Evolutionary conservation across 2,329 filamentous ascomycete genomes (phyloP).

Genomic region (Dryadomyces quercivorus): DNA sequence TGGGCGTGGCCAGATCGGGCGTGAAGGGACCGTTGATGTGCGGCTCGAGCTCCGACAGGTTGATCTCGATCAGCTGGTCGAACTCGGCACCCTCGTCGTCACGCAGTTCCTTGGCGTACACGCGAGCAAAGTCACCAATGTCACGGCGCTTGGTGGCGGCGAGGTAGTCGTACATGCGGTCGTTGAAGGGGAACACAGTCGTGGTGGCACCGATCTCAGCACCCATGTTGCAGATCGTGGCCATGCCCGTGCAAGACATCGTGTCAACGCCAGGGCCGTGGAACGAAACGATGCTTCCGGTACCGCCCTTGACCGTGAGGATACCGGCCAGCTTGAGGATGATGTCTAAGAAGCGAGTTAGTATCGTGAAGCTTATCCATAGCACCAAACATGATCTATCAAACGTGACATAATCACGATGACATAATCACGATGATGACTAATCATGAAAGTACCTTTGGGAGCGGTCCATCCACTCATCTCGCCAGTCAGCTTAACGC

Average conservation of each 20-base stretch:
- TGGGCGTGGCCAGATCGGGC: slow-evolving; percentile 91
- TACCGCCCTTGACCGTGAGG: slow-evolving; percentile 86
- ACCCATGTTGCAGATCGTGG: slow-evolving; percentile 63
- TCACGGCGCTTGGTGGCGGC: slow-evolving; percentile 77
- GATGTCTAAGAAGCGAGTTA: slow-evolving; percentile 45
- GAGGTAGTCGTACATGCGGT: slow-evolving; percentile 95
- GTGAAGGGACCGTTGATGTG: slow-evolving; percentile 99
- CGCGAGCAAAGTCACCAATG: slow-evolving; percentile 81
- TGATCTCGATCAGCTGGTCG: slow-evolving; percentile 91
- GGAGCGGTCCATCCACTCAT: slow-evolving; percentile 85
- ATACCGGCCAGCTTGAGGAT: slow-evolving; percentile 82
- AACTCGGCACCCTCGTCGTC: slow-evolving; percentile 89
- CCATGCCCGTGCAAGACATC: slow-evolving; percentile 78
- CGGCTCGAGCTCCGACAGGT: slow-evolving; percentile 88
- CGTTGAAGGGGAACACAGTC: slow-evolving; percentile 94
- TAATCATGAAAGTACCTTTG: slow-evolving; percentile 51
- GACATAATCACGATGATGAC: no score
- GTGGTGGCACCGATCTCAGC: slow-evolving; percentile 78
- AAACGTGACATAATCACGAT: no score
- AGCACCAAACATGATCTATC: no score
- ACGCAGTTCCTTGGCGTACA: slow-evolving; percentile 73
- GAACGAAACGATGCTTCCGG: slow-evolving; percentile 83
- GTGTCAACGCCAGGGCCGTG: slow-evolving; percentile 59
- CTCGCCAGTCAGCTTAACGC: slow-evolving; percentile 85
- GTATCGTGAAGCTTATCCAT: no score